These are phyloP conservation scores for Eimeria necatrix DNA, from an alignment of 169 alveolate species.

Conservation along the genomic window DNA sequence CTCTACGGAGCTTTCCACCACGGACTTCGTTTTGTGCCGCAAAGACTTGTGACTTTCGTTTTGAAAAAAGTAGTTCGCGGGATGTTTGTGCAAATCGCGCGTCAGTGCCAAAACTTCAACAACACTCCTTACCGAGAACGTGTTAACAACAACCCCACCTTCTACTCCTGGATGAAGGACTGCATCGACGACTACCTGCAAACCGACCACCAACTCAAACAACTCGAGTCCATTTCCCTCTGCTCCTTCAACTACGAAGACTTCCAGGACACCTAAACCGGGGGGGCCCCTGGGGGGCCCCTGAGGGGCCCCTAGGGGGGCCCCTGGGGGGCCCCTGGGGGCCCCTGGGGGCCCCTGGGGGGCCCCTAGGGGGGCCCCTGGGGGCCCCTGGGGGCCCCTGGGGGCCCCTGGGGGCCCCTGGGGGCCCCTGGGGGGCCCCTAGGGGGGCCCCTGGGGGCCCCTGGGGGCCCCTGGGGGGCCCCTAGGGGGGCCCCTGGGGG, in stretches of 20 bases:
- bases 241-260: constrained; percentile 74
- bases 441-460: too few species aligned
- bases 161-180: constrained; percentile 83
- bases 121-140: constrained; percentile 79
- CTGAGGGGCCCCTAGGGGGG: constrained; percentile 86
- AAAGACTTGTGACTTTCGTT: constrained; percentile 82
- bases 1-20: constrained; percentile 82
- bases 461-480: too few species aligned
- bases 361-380: constrained; percentile 84
- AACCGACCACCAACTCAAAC: background rate
- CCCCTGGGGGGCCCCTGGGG: constrained; percentile 89
- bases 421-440: too few species aligned
- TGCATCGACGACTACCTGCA: constrained; percentile 55
- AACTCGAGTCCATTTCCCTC: constrained; percentile 60
- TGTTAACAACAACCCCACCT: constrained; percentile 77
- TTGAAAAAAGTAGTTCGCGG: constrained; percentile 84
- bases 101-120: constrained; percentile 82
- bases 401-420: too few species aligned
- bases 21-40: constrained; percentile 85
- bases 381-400: too few species aligned
- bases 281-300: background rate
- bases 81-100: constrained; percentile 85
- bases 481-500: too few species aligned
- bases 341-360: constrained; percentile 80
- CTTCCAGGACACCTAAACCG: background rate